phyloP scores from a whole-genome alignment of 1,284 basidiomycete genomes.

The Irpex lacteus region DNA sequence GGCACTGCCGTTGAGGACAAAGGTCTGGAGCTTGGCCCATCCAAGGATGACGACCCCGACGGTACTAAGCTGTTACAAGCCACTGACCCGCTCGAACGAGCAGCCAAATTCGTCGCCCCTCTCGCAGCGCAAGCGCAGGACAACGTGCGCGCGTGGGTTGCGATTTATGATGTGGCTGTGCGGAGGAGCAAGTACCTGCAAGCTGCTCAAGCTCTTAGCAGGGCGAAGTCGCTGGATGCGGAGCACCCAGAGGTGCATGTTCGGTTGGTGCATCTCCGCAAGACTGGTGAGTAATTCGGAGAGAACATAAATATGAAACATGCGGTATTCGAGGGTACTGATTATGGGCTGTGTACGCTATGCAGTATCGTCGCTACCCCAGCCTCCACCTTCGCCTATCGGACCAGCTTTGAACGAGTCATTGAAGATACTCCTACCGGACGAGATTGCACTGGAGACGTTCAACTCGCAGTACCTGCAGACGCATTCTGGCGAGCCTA shows the following conservation, averaged over 20 bases:
- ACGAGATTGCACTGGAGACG: constrained; percentile 54
- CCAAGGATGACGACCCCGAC: constrained; percentile 83
- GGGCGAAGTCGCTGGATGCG: constrained; percentile 54
- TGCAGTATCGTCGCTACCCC: constrained; percentile 40
- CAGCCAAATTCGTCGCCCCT: constrained; percentile 72
- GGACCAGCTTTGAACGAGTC: constrained; percentile 43
- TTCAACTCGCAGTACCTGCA: constrained; percentile 80
- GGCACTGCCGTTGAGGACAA: constrained; percentile 64
- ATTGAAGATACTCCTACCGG: constrained; percentile 52
- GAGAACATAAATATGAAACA: too few species aligned
- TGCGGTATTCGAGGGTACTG: too few species aligned
- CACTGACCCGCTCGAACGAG: constrained; percentile 74
- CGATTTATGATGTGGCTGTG: constrained; percentile 79
- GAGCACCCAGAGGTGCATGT: constrained; percentile 70
- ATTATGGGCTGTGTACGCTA: neutral
- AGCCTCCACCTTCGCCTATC: constrained; percentile 41
- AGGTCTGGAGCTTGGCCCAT: constrained; percentile 59
- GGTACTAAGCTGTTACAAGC: constrained; percentile 69
- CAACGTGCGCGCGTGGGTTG: constrained; percentile 72
- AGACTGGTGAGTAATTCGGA: constrained; percentile 39
- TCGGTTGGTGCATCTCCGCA: constrained; percentile 65
- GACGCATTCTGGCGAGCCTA: constrained; percentile 45
- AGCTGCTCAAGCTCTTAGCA: constrained; percentile 69
- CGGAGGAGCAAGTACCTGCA: constrained; percentile 77
- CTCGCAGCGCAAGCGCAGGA: constrained; percentile 52